Conservation (phyloP, 306 rosid genomes). For the Sicyos edulis region DNA sequence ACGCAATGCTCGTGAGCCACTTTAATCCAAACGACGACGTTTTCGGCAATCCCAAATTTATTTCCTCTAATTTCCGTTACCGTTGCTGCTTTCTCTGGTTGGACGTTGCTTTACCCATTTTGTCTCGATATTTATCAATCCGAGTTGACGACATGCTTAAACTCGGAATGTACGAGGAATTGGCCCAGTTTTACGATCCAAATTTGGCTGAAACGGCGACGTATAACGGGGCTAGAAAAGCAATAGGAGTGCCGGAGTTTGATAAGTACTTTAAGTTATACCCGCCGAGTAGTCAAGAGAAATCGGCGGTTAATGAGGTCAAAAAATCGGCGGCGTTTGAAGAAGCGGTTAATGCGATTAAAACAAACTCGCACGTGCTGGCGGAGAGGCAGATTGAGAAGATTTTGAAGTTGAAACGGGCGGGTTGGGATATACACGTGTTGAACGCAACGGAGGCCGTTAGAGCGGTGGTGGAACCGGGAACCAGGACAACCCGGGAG, state of each 20-base stretch:
- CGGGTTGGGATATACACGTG: constrained; percentile 10
- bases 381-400: constrained; percentile 11
- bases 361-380: neutral
- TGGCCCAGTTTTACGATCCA: neutral
- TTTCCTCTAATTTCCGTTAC: constrained; percentile 6
- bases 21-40: neutral
- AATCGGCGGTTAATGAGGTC: neutral
- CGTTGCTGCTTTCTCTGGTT: constrained; percentile 15
- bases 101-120: neutral
- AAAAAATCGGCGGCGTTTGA: neutral
- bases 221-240: neutral
- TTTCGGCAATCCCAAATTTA: neutral
- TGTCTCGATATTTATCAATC: neutral
- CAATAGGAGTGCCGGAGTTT: constrained; percentile 12
- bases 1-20: neutral
- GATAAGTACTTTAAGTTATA: neutral
- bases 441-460: constrained; percentile 9
- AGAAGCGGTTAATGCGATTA: neutral
- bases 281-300: neutral
- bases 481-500: constrained; percentile 24
- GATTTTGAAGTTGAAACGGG: neutral
- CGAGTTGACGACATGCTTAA: constrained; percentile 14
- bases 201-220: neutral
- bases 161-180: constrained; percentile 4
- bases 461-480: neutral